These are phyloP conservation scores for Hypocreales sp. DNA, from an alignment of 2,329 filamentous ascomycete species.

Conservation along the genomic window DNA sequence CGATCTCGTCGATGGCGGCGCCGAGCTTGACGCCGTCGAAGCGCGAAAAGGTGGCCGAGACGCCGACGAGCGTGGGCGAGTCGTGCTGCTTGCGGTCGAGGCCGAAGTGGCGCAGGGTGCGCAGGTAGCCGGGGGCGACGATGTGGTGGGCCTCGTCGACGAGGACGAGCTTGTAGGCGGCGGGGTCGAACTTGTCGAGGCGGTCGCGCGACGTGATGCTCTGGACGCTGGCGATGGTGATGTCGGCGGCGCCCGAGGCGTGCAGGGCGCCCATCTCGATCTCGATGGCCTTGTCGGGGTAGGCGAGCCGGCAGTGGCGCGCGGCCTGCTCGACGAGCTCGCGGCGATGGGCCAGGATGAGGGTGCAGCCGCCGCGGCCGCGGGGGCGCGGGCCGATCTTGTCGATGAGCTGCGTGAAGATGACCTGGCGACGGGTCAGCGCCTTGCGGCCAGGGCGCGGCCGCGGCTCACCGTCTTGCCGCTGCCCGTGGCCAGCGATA, in stretches of 20 bases:
- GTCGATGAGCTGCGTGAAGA: slow-evolving; percentile 90
- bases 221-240: slow-evolving; percentile 81
- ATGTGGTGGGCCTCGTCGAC: slow-evolving; percentile 98
- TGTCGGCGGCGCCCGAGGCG: slow-evolving; percentile 71
- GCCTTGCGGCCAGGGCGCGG: too few species aligned
- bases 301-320: slow-evolving; percentile 64
- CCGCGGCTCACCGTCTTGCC: slow-evolving; percentile 92
- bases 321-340: slow-evolving; percentile 93
- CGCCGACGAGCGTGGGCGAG: slow-evolving; percentile 61
- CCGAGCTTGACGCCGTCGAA: slow-evolving; percentile 76
- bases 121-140: slow-evolving; percentile 67
- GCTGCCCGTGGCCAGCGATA: slow-evolving; percentile 76
- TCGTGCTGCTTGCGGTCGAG: slow-evolving; percentile 31
- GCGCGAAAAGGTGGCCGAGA: slow-evolving; percentile 66
- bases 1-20: slow-evolving; percentile 81
- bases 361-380: slow-evolving; percentile 47
- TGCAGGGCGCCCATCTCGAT: slow-evolving; percentile 78
- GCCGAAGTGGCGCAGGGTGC: slow-evolving; percentile 63
- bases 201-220: slow-evolving; percentile 67
- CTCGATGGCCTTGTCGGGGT: slow-evolving; percentile 68
- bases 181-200: slow-evolving; percentile 68
- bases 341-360: slow-evolving; percentile 82
- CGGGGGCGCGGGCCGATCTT: slow-evolving; percentile 42
- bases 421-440: too few species aligned
- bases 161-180: slow-evolving; percentile 71